Percentiles rank a stretch among this genome's conserved stretches.
Evolutionary conservation across 1,139 yeast species (phyloP).

Genomic region (Spathaspora sp.): DNA sequence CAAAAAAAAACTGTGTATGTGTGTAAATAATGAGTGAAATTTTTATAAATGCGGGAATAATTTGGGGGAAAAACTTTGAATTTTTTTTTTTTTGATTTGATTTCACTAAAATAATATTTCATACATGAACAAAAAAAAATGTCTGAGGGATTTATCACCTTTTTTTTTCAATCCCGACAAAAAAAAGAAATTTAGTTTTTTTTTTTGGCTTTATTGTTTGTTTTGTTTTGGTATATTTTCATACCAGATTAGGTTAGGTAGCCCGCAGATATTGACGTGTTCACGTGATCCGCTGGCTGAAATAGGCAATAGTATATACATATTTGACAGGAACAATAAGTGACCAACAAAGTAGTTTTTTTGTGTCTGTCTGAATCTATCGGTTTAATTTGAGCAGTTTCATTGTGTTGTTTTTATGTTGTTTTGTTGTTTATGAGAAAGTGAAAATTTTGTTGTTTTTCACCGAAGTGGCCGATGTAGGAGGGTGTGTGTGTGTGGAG

Average conservation of each 20-base stretch:
- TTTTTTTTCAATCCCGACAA: neutral
- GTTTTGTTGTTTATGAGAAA: neutral
- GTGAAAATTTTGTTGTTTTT: neutral
- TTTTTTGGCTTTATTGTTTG: no score
- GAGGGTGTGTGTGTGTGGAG: neutral
- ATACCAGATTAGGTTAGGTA: neutral
- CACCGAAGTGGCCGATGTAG: neutral
- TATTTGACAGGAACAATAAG: neutral
- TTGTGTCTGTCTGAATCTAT: neutral
- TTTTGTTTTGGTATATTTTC: neutral
- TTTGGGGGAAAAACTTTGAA: neutral
- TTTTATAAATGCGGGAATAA: conserved; percentile 2
- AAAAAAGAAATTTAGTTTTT: neutral
- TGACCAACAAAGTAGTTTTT: neutral
- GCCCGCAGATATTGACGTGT: neutral
- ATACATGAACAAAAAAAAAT: conserved; percentile 4
- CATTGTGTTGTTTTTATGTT: no score
- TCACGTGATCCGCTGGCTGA: neutral
- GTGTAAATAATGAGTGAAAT: conserved; percentile 1
- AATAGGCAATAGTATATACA: neutral
- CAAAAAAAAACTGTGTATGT: no score
- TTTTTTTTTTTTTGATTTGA: neutral
- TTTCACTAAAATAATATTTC: neutral
- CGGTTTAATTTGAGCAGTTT: neutral
- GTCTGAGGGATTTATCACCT: conserved; percentile 6